These are phyloP conservation scores for Ceratobasidium sp. DNA, from an alignment of 1,284 basidiomycete genomes.

Conservation along the genomic window DNA sequence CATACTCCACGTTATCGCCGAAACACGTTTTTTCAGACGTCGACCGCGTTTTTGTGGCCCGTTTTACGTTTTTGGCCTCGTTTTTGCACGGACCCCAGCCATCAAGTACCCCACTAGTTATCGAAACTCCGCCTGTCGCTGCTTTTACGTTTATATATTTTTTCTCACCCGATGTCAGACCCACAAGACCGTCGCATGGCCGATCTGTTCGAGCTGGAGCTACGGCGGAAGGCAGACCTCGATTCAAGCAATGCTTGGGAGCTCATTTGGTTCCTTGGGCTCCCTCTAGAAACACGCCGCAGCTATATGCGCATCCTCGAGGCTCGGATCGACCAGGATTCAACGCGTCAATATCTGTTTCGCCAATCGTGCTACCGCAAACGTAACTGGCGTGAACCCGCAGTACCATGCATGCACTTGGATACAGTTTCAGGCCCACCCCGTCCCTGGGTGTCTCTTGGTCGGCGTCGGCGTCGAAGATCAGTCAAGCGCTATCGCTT, in stretches of 20 bases:
- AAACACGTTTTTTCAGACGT: slow-evolving; percentile 10
- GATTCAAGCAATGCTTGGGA: slow-evolving; percentile 25
- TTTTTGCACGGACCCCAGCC: neutral
- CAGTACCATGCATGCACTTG: neutral
- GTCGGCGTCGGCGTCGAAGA: no score
- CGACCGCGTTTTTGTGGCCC: no score
- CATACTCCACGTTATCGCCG: no score
- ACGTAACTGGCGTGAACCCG: neutral
- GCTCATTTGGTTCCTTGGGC: neutral
- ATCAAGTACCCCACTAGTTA: neutral
- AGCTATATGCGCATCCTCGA: slow-evolving; percentile 13
- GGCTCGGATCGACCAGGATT: neutral
- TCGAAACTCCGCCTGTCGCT: neutral
- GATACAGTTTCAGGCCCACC: no score
- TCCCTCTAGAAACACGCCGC: neutral
- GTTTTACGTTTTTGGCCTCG: slow-evolving; percentile 7
- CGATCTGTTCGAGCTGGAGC: slow-evolving; percentile 19
- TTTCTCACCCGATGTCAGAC: neutral
- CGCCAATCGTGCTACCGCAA: neutral
- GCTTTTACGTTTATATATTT: neutral
- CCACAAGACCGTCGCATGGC: neutral
- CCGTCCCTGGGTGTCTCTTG: no score
- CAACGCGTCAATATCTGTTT: neutral
- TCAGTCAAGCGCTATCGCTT: neutral
- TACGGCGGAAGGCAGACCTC: slow-evolving; percentile 5